Base-by-base conservation (phyloP, 2,329 filamentous ascomycete genomes). In the Pestalotiopsis sp. region DNA sequence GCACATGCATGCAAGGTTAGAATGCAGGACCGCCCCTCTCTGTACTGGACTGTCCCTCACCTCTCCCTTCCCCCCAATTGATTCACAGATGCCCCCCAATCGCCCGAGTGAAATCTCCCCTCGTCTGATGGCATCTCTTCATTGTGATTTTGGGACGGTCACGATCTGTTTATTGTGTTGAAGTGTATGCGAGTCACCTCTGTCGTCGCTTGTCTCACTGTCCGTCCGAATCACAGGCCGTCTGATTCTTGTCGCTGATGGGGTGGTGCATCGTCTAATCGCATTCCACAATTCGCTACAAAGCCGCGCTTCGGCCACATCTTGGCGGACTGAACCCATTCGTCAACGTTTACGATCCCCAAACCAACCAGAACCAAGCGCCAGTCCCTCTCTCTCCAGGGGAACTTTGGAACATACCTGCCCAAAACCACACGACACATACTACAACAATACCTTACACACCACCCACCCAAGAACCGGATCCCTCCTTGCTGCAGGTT, bases 401-500 rank as follows among this genome's bases (percentile, higher is more conserved):
- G 45, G 45, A 52, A 52, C 6, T 52, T 36, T 52, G 45, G 45
- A 36, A 59, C 57, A 59, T 17, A 27, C 20, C 59, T 13, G n/a
- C 31, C 36, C 59, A 39, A 39, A 39, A 12, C 31, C 31, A 12
- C 27, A 25, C 23, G 31, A 31, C 23, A 25, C 23, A 61, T 17
- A 61, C 58, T 17, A 61, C 58, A 31, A 11, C 58, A 39, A 61
- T 38, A 62, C 27, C 59, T 36, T 36, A 36, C 31, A 36, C 31
- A 36, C 31, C 31, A 25, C 56, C 56, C 56, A 17, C 23, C 23
- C 59, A 27, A 62, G 59, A 12, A 62, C 31, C 59, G 59, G 59
- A 62, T 62, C 59, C 59, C 59, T 62, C 59, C 59, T 62, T 36
- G 59, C 59, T 62, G 59, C 59, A 62, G 59, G 31, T 39, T 52